Base-by-base conservation (phyloP, 495 filamentous ascomycete species). In the Articulospora tetracladia region DNA sequence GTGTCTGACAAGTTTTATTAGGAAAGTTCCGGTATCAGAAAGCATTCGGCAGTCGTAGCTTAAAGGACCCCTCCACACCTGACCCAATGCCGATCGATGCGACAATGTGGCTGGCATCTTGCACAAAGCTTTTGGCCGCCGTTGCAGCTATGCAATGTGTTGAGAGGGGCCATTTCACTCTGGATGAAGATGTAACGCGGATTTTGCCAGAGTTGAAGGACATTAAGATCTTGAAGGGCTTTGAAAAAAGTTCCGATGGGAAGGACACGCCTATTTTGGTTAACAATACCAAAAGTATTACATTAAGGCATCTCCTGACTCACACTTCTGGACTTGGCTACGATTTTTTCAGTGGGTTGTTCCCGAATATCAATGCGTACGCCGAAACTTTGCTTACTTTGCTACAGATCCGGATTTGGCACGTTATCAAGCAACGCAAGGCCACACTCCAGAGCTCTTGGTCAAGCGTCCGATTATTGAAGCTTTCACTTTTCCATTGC, bases 61-160 rank as follows among this genome's bases (percentile, higher is more conserved):
- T 63, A 7, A 63, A 58, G 36, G 54, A 62, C 19, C 17, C 6
- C 15, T 12, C 53, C 12, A 49, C 23, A 17, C 50, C 47, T 12
- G 53, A 63, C 19, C 55, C 56, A 2, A 25, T 63, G 25, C 22
- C 48, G 10, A 4, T 60, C 8, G 57, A 64, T 44, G 36, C 58
- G 0, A 44, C 23, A 13, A 76, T 59, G 17, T 63, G 55, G 48
- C 8, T 53, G 6, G 80, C 80, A 39, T 83, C 79, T 22, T 84
- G 79, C 66, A 84, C 83, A 0, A 85, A 85, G 60, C 39, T 44
- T 44, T 17, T 85, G 4, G 69, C 71, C 1, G 75, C 73, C 0
- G 73, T 88, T 54, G 80, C 83, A 0, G 78, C 71, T 55, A 82
- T 87, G 81, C 83, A 88, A 60, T 73, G 83, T 1, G 79, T 85